Percentiles rank a stretch among this genome's conserved stretches.
These are phyloP conservation scores for Ophiostoma quercus DNA, from an alignment of 2,329 filamentous ascomycete species.

Conservation along the genomic window DNA sequence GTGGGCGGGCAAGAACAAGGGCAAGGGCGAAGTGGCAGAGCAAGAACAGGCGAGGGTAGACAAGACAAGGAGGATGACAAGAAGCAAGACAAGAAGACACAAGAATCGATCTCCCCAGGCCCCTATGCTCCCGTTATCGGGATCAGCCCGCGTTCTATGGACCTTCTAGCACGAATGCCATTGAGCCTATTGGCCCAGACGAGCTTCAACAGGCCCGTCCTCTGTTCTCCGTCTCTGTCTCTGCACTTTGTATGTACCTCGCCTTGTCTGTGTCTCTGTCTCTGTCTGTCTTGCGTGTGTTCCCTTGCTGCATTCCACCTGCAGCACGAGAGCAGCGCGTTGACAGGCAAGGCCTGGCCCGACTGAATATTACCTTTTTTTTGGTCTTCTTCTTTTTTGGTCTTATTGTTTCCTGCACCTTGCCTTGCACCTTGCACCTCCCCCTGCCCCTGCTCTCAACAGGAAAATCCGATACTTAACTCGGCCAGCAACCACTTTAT, in stretches of 20 bases:
- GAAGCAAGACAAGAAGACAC: neutral
- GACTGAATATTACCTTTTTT: neutral
- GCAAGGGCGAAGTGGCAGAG: neutral
- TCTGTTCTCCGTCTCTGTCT: neutral
- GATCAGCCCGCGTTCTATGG: constrained; percentile 24
- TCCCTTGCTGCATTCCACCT: constrained; percentile 15
- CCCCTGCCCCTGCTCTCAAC: constrained; percentile 13
- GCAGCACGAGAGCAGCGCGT: constrained; percentile 13
- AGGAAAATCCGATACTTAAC: constrained; percentile 30
- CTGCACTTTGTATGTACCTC: neutral
- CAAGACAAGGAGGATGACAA: neutral
- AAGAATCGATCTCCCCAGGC: constrained; percentile 20
- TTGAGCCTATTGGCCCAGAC: constrained; percentile 13
- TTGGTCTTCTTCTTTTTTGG: neutral
- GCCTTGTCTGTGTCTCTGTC: constrained; percentile 6
- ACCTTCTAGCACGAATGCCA: constrained; percentile 20
- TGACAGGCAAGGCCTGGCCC: constrained; percentile 15
- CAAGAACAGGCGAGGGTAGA: neutral
- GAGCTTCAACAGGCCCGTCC: neutral
- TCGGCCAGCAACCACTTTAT: constrained; percentile 23
- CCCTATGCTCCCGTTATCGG: constrained; percentile 24
- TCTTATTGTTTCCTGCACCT: neutral
- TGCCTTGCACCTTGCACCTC: neutral
- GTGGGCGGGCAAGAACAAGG: neutral
- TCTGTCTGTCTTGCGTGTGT: neutral